Conservation (phyloP, 192 early-diverging fungal species). For the Dimargaris cristalligena region DNA sequence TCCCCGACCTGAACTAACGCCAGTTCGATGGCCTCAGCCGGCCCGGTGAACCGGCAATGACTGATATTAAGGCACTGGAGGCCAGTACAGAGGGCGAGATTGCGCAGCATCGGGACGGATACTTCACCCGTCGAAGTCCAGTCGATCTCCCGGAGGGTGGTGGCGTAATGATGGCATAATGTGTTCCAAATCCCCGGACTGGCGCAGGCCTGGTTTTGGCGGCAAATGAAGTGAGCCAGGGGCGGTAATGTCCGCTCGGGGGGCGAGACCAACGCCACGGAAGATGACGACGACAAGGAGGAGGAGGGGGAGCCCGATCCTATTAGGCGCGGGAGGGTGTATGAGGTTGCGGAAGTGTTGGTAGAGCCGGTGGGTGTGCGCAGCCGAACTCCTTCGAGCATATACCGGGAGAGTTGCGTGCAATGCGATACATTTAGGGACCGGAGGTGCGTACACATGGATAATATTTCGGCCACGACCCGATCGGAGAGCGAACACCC, state of each 20-base stretch:
- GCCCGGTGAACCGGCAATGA: background rate
- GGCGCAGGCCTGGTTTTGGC: background rate
- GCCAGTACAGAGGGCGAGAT: background rate
- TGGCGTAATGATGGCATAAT: conserved; percentile 1
- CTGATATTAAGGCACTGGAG: conserved; percentile 1
- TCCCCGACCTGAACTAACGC: background rate
- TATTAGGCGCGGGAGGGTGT: background rate
- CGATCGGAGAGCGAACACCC: background rate
- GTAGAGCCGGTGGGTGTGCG: background rate
- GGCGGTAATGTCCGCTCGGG: background rate
- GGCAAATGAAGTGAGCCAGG: background rate
- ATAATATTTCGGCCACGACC: background rate
- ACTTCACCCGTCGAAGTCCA: conserved; percentile 1
- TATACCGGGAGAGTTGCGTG: conserved; percentile 5
- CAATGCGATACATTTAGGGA: background rate
- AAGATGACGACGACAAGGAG: background rate
- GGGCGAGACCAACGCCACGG: background rate
- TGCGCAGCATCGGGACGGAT: background rate
- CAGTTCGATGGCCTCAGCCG: background rate
- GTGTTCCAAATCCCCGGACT: conserved; percentile 2
- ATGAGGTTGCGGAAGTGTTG: background rate
- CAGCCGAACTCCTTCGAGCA: background rate
- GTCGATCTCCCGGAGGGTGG: background rate
- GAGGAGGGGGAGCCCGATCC: background rate
- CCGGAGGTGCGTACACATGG: background rate